Conservation (phyloP, 257 asterid genomes). For the Solanum acaule region DNA sequence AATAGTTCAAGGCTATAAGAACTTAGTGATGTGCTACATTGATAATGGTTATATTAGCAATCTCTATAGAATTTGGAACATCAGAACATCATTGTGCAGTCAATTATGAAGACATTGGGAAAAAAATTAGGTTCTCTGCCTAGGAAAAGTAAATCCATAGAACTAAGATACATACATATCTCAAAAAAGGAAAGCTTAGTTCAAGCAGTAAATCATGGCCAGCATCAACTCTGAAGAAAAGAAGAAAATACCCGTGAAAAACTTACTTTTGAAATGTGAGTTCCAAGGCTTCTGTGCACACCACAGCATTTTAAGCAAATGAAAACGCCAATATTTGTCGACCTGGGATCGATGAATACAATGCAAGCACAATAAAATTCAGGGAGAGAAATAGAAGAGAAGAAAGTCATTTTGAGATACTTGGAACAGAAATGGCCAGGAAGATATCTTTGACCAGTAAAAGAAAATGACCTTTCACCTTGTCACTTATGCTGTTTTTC, state of each 20-base stretch:
- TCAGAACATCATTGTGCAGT: neutral
- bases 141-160: neutral
- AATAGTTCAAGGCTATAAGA: neutral
- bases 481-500: neutral
- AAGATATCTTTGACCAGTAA: neutral
- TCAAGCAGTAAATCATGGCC: neutral
- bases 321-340: conserved; percentile 93
- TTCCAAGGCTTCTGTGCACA: conserved; percentile 92
- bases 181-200: neutral
- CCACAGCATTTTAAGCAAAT: conserved; percentile 97
- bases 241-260: neutral
- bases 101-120: neutral
- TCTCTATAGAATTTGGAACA: neutral
- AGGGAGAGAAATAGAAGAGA: neutral
- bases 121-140: neutral
- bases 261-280: conserved; percentile 83
- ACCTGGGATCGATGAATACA: conserved; percentile 33
- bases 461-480: neutral
- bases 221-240: neutral
- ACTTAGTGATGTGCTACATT: neutral
- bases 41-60: neutral
- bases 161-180: neutral
- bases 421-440: neutral
- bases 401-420: neutral
- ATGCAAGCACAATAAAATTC: neutral